phyloP scores from a whole-genome alignment of 495 filamentous ascomycete genomes.

The Parathielavia appendiculata region DNA sequence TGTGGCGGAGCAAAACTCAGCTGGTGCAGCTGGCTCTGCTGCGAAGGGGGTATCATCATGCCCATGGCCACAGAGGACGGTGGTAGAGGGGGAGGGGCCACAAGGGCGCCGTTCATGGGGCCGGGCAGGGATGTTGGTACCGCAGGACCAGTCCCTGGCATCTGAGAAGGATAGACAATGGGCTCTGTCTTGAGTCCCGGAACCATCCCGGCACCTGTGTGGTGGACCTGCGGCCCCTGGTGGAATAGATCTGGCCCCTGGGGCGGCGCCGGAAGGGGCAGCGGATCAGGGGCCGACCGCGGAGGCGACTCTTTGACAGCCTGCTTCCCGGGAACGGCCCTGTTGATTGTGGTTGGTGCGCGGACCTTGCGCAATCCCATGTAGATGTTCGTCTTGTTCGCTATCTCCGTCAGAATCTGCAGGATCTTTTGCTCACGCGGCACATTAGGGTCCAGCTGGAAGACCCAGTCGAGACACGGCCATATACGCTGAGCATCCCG shows the following conservation, averaged over 20 bases:
- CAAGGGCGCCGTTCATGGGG: background rate
- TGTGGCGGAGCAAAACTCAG: background rate
- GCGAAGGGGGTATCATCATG: background rate
- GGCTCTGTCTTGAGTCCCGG: slow-evolving; percentile 9
- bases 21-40: background rate
- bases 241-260: slow-evolving; percentile 10
- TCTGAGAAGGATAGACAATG: background rate
- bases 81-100: background rate
- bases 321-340: slow-evolving; percentile 35
- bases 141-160: background rate
- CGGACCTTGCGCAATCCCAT: slow-evolving; percentile 44
- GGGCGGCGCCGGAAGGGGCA: background rate
- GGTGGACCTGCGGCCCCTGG: background rate
- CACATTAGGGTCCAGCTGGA: slow-evolving; percentile 50
- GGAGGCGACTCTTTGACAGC: slow-evolving; percentile 37
- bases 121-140: background rate
- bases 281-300: slow-evolving; percentile 3
- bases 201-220: background rate
- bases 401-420: slow-evolving; percentile 40
- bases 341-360: slow-evolving; percentile 35
- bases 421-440: slow-evolving; percentile 38
- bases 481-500: slow-evolving; percentile 58
- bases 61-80: background rate
- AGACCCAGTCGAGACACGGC: slow-evolving; percentile 66
- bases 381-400: slow-evolving; percentile 38